Evolutionary conservation across 305 asterid species (phyloP), one percentile per base, ranked within the genome.

Genomic region (Fraxinus nigra): DNA sequence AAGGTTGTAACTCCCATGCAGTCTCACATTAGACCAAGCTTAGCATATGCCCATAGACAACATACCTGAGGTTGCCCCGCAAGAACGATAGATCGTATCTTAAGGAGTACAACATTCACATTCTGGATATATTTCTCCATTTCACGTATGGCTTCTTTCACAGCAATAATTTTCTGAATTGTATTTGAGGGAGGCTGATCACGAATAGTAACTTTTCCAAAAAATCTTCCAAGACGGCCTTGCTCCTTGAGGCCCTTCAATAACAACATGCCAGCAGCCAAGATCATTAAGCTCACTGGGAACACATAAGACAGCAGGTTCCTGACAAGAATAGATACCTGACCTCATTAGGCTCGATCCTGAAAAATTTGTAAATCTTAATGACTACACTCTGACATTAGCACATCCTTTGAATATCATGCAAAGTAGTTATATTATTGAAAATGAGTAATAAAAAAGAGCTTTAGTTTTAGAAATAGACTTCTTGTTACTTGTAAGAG

Each of bases 111-210:
- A 26, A 96, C 91, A 67, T 96, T 96, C 83, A 93, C 87, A 81
- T 91, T 89, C 91, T 96, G 99, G 83, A 96, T 89, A 84, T 80
- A 90, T 82, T 85, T 96, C 85, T 96, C 99, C 13, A 96, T 89
- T 79, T 96, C 99, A 35, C 92, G 94, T 90, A 96, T 88, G 83
- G 99, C 99, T 83, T 90, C 97, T 85, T 96, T 96, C 32, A 96
- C 85, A 70, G 98, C 99, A 37, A 96, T 89, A 77, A 96, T 92
- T 86, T 96, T 93, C 85, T 96, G 98, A 78, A 96, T 87, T 4
- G 99, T 96, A 82, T 96, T 96, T 24, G 99, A 96, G 26, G 93
- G 94, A 69, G 99, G 97, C 87, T 96, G 99, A 81, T 96, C 98
- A n/a, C 87, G 87, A 79, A 96, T 93, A 4, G 98, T 91, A 79